Evolutionary conservation across 78 protist species (phyloP), one percentile per base, ranked within the genome.

Genomic region (Dictyostelium citrinum): DNA sequence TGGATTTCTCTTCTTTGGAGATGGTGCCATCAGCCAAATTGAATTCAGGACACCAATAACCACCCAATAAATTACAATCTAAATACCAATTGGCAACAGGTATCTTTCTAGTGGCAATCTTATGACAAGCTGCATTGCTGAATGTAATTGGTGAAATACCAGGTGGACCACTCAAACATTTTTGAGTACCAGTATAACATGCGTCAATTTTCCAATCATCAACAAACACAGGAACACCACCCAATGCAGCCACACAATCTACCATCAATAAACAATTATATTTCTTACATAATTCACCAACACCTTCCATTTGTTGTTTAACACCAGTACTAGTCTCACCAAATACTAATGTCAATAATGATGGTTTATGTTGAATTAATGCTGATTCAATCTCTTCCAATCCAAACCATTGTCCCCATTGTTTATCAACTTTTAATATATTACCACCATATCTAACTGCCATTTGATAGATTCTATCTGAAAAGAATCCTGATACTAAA

Each of bases 241-340:
- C 91, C 64, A 95, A 70, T 11, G 97, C 90, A 6, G 94, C 90
- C 31, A 95, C 97, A 51, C 86, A 35, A 74, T 95, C 97, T 16
- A 84, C 91, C 72, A 95, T 74, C 55, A 95, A 78, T 45, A 95
- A 64, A 43, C 90, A 83, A 45, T 81, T 35, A 49, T 95, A 55
- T 64, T 83, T 41, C 33, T 49, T 51, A 84, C 97, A 95, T 2
- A 95, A 55, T 31, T 90, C 91, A 33, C 95, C 95, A n/a, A 95
- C 55, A 27, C 97, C 97, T 8, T 90, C 94, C 82, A 95, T 83
- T 51, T 92, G 86, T 70, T 95, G 97, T 35, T 75, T 49, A 8
- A 85, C 90, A 80, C 97, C 97, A 0, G 97, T 95, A 51, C 95
- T 81, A 1, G 95, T 84, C 77, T 95, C 97, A n/a, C 93, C 97